These are phyloP conservation scores for Fusarium palustre DNA, from an alignment of 2,329 filamentous ascomycete species.

Conservation along the genomic window DNA sequence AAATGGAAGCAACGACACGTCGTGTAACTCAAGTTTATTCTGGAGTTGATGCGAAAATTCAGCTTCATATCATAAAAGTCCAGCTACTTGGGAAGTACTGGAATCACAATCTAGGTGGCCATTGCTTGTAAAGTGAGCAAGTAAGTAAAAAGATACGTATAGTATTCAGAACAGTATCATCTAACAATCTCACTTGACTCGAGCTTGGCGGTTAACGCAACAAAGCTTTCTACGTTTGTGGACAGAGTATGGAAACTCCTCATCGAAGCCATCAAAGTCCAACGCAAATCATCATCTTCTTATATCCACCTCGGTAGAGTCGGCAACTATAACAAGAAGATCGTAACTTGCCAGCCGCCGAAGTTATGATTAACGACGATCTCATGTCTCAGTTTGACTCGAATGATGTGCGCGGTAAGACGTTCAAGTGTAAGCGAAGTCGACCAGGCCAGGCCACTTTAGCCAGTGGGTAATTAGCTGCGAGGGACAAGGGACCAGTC, in stretches of 20 bases:
- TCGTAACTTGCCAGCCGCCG: neutral
- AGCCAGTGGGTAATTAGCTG: slow-evolving; percentile 7
- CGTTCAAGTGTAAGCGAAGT: neutral
- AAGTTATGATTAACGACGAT: neutral
- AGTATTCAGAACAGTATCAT: neutral
- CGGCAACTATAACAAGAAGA: neutral
- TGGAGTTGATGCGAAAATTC: accelerated
- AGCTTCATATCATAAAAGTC: accelerated
- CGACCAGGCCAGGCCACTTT: neutral
- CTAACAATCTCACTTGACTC: neutral
- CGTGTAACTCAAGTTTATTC: neutral
- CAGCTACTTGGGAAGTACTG: neutral
- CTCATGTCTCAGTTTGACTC: neutral
- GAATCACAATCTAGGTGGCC: accelerated
- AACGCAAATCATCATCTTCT: neutral
- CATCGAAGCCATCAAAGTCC: neutral
- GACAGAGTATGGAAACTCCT: too few relatives aligned
- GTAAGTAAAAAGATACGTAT: neutral
- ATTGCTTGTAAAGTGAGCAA: neutral
- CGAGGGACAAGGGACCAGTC: neutral
- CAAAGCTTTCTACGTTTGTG: too few relatives aligned
- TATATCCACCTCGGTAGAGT: neutral
- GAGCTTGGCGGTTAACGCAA: neutral
- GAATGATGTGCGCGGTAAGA: neutral
- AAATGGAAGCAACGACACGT: accelerated